A percentile compares a stretch with the other conserved stretches of the same genome.
These are phyloP conservation scores for Hylodesmum podocarpum DNA, from an alignment of 306 rosid genomes.

Conservation along the genomic window DNA sequence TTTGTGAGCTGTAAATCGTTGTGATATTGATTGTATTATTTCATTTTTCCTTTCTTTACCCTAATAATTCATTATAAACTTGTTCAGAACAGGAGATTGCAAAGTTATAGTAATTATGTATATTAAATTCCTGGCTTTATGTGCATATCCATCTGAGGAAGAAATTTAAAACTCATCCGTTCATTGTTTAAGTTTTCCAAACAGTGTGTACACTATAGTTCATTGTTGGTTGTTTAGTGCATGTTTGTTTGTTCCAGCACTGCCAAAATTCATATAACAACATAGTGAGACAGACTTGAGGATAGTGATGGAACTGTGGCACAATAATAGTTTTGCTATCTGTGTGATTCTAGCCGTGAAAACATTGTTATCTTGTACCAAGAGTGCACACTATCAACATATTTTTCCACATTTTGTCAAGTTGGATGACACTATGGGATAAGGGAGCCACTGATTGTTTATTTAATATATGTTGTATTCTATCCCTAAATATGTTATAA, in stretches of 20 bases:
- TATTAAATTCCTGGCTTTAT: not conserved
- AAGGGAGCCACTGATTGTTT: too few species aligned
- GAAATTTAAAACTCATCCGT: not conserved
- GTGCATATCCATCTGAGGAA: conserved; percentile 8
- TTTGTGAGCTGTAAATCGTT: too few species aligned
- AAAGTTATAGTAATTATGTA: not conserved
- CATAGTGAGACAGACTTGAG: not conserved
- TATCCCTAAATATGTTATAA: too few species aligned
- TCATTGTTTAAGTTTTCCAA: not conserved
- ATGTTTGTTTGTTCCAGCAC: not conserved
- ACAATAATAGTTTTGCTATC: not conserved
- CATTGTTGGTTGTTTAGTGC: not conserved
- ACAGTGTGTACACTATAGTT: not conserved
- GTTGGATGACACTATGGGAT: too few species aligned
- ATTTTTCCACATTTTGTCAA: too few species aligned
- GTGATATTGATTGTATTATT: not conserved
- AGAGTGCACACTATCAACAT: too few species aligned
- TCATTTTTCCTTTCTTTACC: not conserved
- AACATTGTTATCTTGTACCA: not conserved
- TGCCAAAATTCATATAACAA: not conserved
- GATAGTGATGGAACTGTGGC: not conserved
- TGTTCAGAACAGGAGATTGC: conserved; percentile 6
- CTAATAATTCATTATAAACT: conserved; percentile 13
- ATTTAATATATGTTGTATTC: too few species aligned
- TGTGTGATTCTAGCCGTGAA: not conserved